A percentile compares a stretch with the other conserved stretches of the same genome.
Evolutionary conservation across 2,329 filamentous ascomycete species (phyloP).

Genomic region (Phaeosphaeria sp.): DNA sequence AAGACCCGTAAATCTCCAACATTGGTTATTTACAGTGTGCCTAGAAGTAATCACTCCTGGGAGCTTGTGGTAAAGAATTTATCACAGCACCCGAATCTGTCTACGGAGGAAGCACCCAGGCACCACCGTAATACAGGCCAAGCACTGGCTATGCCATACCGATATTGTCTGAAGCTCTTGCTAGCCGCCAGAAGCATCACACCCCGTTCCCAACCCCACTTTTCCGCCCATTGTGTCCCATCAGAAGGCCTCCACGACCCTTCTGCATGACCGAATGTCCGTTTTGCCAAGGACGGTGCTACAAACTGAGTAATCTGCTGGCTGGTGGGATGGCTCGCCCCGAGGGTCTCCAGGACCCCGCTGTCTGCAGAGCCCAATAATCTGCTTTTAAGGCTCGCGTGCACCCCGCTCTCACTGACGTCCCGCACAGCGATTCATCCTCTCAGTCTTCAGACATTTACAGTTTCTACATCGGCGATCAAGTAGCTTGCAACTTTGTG

Average conservation of each 20-base stretch:
- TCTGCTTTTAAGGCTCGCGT: constrained; percentile 25
- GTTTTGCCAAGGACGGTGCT: constrained; percentile 23
- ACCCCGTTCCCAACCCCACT: constrained; percentile 29
- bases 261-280: constrained; percentile 15
- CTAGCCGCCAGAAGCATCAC: constrained; percentile 32
- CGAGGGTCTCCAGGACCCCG: constrained; percentile 12
- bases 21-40: neutral
- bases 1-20: neutral
- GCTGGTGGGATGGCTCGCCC: constrained; percentile 8
- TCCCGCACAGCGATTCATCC: constrained; percentile 11
- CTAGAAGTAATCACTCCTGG: neutral
- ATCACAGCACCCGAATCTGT: neutral
- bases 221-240: constrained; percentile 26
- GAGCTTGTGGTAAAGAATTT: neutral
- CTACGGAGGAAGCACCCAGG: neutral
- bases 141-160: constrained; percentile 25
- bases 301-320: constrained; percentile 18
- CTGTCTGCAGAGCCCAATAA: constrained; percentile 15
- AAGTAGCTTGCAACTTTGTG: constrained; percentile 1
- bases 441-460: constrained; percentile 5
- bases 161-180: constrained; percentile 21
- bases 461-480: neutral
- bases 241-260: constrained; percentile 13
- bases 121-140: constrained; percentile 29
- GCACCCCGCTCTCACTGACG: constrained; percentile 10